Conservation (phyloP, 768 basidiomycete species). For the Mrakia frigida region DNA sequence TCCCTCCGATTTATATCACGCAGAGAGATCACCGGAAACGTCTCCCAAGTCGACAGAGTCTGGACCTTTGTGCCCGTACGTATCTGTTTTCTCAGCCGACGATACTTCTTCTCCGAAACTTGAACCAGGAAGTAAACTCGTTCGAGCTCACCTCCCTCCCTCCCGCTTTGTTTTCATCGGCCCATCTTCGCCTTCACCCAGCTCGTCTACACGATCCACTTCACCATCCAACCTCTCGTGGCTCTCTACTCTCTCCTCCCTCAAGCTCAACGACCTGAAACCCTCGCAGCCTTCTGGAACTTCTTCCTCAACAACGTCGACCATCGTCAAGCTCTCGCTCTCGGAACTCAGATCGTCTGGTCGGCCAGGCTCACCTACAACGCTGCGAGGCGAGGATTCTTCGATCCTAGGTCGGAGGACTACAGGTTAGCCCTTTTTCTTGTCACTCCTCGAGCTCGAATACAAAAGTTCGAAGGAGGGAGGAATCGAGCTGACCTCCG, state of each 20-base stretch:
- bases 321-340: slow-evolving; percentile 16
- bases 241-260: neutral
- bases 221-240: slow-evolving; percentile 29
- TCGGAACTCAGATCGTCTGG: slow-evolving; percentile 29
- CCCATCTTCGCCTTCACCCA: neutral
- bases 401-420: slow-evolving; percentile 24
- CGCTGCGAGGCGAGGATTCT: slow-evolving; percentile 31
- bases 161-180: neutral
- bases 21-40: slow-evolving; percentile 33
- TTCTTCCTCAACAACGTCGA: slow-evolving; percentile 7
- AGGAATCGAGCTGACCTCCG: too few species aligned
- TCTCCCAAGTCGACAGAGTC: slow-evolving; percentile 30
- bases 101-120: neutral
- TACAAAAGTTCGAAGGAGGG: neutral
- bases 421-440: slow-evolving; percentile 17
- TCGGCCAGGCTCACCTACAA: slow-evolving; percentile 21
- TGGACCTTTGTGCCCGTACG: slow-evolving; percentile 29
- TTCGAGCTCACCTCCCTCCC: neutral
- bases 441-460: neutral
- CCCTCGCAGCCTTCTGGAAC: neutral
- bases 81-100: too few species aligned
- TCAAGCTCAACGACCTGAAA: neutral
- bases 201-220: slow-evolving; percentile 27
- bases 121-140: neutral
- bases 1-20: neutral